Evolutionary conservation across 345 rosid species (phyloP).

Genomic region (Heritiera littoralis): DNA sequence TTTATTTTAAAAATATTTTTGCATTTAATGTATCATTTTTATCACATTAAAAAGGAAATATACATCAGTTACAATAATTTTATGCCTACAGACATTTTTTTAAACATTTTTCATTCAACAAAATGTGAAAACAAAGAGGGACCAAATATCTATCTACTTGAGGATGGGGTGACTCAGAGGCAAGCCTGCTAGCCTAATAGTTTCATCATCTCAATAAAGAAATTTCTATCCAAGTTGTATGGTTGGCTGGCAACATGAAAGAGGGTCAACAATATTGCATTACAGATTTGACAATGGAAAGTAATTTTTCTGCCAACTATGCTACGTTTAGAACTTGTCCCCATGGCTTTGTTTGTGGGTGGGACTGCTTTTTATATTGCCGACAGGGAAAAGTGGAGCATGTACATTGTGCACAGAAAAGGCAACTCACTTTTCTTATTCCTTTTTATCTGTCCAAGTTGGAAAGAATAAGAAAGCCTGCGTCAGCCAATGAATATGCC

Average conservation of each 20-base stretch:
- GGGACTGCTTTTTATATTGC: background rate
- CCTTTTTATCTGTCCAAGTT: background rate
- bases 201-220: no score
- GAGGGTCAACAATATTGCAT: background rate
- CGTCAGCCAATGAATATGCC: background rate
- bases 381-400: background rate
- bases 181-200: background rate
- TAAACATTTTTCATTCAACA: no score
- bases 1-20: no score
- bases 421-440: background rate
- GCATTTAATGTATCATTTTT: no score
- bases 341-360: background rate
- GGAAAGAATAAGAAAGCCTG: background rate
- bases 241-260: background rate
- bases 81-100: no score
- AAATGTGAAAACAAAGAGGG: no score
- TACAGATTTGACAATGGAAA: background rate
- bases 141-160: no score
- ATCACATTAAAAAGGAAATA: no score
- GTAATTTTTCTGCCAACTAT: background rate
- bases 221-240: background rate
- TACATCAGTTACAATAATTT: no score
- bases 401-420: background rate
- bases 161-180: no score
- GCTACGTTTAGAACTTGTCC: background rate